These are phyloP conservation scores for Penicillium cosmopolitanum DNA, from an alignment of 495 filamentous ascomycete genomes.

Conservation along the genomic window DNA sequence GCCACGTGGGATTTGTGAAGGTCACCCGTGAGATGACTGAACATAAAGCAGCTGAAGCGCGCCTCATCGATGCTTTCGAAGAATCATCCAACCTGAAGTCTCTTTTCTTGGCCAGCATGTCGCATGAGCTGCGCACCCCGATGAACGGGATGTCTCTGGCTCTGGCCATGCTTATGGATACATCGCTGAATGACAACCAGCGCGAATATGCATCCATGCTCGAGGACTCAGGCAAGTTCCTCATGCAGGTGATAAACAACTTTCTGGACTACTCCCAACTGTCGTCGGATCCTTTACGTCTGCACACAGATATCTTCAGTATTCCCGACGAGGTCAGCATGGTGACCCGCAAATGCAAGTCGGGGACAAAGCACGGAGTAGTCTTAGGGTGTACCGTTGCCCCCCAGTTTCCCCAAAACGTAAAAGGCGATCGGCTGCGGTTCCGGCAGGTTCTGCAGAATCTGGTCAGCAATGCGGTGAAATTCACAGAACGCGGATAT, in stretches of 20 bases:
- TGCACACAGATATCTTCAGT: too few relatives aligned
- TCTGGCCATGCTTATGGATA: conserved; percentile 69
- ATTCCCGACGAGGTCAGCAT: too few relatives aligned
- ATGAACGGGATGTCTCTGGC: conserved; percentile 77
- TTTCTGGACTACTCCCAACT: conserved; percentile 89
- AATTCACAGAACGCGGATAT: conserved; percentile 77
- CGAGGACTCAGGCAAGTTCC: conserved; percentile 73
- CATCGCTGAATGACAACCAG: conserved; percentile 67
- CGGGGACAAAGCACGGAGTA: too few relatives aligned
- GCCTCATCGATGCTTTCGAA: conserved; percentile 64
- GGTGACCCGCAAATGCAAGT: too few relatives aligned
- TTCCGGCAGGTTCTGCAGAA: conserved; percentile 85
- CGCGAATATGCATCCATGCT: conserved; percentile 77
- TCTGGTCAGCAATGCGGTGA: conserved; percentile 84
- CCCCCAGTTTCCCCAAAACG: background rate
- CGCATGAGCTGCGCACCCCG: conserved; percentile 84
- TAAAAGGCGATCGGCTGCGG: conserved; percentile 73
- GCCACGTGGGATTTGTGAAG: conserved; percentile 66
- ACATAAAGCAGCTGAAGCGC: conserved; percentile 58
- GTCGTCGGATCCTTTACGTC: conserved; percentile 80
- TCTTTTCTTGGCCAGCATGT: conserved; percentile 79
- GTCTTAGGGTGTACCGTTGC: too few relatives aligned
- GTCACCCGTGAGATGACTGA: conserved; percentile 68
- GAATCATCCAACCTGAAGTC: conserved; percentile 66
- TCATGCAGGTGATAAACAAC: conserved; percentile 89